Conservation (phyloP, 371 early-diverging fungal species). For the Dipsacomyces acuminosporus region DNA sequence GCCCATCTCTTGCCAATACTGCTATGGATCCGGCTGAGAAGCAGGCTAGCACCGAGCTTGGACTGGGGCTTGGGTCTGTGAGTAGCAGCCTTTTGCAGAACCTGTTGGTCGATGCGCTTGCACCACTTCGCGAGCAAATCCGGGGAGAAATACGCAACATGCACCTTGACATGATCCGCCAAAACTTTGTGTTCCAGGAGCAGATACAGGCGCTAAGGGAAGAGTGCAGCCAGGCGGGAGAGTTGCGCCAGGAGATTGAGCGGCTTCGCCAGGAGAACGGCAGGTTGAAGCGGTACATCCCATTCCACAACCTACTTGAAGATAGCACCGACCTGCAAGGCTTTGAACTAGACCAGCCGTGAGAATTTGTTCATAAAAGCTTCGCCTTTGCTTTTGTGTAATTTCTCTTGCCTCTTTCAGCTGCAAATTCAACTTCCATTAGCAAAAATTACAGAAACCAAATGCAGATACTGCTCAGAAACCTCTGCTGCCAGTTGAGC, state of each 20-base stretch:
- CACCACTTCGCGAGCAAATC: constrained; percentile 35
- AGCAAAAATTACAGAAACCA: no score
- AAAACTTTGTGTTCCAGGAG: constrained; percentile 40
- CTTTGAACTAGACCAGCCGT: no score
- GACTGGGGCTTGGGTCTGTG: constrained; percentile 7
- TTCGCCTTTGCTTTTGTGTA: no score
- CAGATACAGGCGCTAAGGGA: constrained; percentile 25
- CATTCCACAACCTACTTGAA: constrained; percentile 17
- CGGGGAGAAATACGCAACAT: constrained; percentile 42
- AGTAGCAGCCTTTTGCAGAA: constrained; percentile 35
- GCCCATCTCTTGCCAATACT: no score
- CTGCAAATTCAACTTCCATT: no score
- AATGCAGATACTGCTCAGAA: no score
- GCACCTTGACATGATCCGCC: constrained; percentile 41
- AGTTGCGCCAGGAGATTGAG: constrained; percentile 38
- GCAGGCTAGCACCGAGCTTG: background rate
- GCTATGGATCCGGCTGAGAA: background rate
- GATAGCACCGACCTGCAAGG: background rate
- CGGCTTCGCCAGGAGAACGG: constrained; percentile 37
- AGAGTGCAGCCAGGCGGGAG: constrained; percentile 25
- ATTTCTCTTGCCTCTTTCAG: no score
- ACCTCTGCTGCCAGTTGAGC: constrained; percentile 8
- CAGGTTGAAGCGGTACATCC: constrained; percentile 30
- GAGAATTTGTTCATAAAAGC: constrained; percentile 12
- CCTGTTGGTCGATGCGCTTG: constrained; percentile 29